Conservation (phyloP, 2,329 filamentous ascomycete species). For the Claviceps maximensis region DNA sequence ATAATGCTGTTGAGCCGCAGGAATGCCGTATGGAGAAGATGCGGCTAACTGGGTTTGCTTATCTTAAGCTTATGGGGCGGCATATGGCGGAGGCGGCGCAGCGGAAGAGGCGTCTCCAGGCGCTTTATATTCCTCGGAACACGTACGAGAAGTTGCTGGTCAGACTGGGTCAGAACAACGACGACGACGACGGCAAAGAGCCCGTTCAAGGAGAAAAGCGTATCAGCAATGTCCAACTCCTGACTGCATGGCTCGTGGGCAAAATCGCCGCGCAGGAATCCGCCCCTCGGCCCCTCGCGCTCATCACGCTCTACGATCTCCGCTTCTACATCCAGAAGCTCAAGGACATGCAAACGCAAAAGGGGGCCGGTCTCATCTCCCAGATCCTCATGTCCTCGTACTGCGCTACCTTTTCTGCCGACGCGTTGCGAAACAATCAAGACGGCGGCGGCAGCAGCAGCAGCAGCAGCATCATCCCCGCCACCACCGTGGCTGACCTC, state of each 20-base stretch:
- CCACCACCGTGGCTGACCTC: slow-evolving; percentile 12
- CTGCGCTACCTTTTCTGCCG: slow-evolving; percentile 9
- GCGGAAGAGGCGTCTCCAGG: slow-evolving; percentile 1
- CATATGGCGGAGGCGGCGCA: slow-evolving; percentile 2
- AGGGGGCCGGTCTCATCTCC: slow-evolving; percentile 10
- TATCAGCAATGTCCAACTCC: slow-evolving; percentile 32
- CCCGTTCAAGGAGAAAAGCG: slow-evolving; percentile 13
- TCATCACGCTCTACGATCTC: slow-evolving; percentile 15
- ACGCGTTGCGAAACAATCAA: slow-evolving; percentile 2
- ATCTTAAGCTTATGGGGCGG: slow-evolving; percentile 12
- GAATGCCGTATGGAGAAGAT: slow-evolving; percentile 3
- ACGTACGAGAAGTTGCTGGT: slow-evolving; percentile 12
- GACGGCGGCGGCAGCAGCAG: no score
- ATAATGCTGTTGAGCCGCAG: background rate
- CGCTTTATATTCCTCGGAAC: background rate
- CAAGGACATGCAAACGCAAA: background rate
- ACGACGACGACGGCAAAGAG: slow-evolving; percentile 11
- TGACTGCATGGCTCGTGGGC: slow-evolving; percentile 27
- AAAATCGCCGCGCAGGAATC: slow-evolving; percentile 11
- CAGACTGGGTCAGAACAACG: slow-evolving; percentile 17
- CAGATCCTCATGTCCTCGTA: slow-evolving; percentile 14
- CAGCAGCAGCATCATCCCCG: no score
- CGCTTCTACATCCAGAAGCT: slow-evolving; percentile 14
- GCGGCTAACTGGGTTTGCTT: slow-evolving; percentile 24
- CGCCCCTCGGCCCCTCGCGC: slow-evolving; percentile 12